These are phyloP conservation scores for Picochlorum sp. DNA, from an alignment of 139 green algal species.

Conservation along the genomic window DNA sequence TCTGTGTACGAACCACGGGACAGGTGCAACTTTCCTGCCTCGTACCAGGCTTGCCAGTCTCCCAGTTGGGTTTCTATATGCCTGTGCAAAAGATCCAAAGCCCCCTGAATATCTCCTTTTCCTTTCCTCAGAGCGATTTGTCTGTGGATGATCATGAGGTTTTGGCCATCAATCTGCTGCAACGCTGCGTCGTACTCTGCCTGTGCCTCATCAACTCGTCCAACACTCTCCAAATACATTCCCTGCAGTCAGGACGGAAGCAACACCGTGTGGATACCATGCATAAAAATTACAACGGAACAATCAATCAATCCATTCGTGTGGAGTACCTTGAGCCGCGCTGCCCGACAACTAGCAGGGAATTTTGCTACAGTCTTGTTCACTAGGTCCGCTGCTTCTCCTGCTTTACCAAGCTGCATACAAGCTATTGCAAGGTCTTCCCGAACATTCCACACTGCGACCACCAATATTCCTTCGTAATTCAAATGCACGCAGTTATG, in stretches of 20 bases:
- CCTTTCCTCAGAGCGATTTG: slow-evolving; percentile 51
- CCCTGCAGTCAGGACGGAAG: background rate
- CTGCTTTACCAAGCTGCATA: slow-evolving; percentile 45
- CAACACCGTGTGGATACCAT: background rate
- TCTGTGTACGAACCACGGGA: slow-evolving; percentile 62
- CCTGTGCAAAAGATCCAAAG: slow-evolving; percentile 46
- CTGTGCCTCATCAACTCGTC: slow-evolving; percentile 31
- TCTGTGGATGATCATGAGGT: slow-evolving; percentile 53
- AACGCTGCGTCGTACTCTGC: slow-evolving; percentile 53
- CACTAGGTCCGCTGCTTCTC: slow-evolving; percentile 48
- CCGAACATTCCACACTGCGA: slow-evolving; percentile 69
- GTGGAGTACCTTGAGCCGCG: slow-evolving; percentile 41
- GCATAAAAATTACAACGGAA: background rate
- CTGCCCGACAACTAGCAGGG: slow-evolving; percentile 45
- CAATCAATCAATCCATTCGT: background rate
- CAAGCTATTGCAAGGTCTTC: slow-evolving; percentile 71
- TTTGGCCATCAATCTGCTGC: slow-evolving; percentile 28
- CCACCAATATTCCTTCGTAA: too few relatives aligned
- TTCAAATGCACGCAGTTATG: too few relatives aligned
- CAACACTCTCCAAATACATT: slow-evolving; percentile 61
- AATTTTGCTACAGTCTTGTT: slow-evolving; percentile 53
- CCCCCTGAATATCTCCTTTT: slow-evolving; percentile 38
- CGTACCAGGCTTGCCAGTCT: slow-evolving; percentile 74
- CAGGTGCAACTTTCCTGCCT: slow-evolving; percentile 73
- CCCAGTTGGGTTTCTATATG: slow-evolving; percentile 57